Conservation (phyloP, 345 rosid genomes). For the Stellera chamaejasme region DNA sequence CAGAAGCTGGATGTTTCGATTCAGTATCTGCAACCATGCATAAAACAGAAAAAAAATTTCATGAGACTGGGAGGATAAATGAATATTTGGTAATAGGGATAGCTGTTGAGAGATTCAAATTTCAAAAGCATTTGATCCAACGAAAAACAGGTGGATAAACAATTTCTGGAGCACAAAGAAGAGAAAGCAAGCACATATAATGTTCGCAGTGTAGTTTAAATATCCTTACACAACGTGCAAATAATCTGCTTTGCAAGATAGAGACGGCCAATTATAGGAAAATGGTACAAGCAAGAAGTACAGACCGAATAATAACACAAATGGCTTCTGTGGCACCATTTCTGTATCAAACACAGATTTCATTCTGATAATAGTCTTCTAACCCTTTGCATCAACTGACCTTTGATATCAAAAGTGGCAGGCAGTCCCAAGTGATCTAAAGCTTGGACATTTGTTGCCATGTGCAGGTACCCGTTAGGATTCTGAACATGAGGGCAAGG, state of each 20-base stretch:
- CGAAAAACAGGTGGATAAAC: not conserved
- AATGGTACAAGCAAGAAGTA: too few species aligned
- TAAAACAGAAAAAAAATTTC: constrained; percentile 4
- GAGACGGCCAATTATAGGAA: not conserved
- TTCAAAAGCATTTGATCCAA: not conserved
- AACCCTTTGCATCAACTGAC: constrained; percentile 8
- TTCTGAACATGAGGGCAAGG: constrained; percentile 15
- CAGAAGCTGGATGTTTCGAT: constrained; percentile 20
- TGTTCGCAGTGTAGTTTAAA: not conserved
- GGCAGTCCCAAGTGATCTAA: constrained; percentile 6
- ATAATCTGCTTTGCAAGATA: not conserved
- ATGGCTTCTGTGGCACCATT: too few species aligned
- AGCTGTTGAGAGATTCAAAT: not conserved
- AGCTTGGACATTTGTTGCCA: constrained; percentile 13
- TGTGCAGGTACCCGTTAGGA: constrained; percentile 13
- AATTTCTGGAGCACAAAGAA: not conserved
- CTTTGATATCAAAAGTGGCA: constrained; percentile 17
- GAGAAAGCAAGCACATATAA: too few species aligned
- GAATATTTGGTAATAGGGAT: not conserved
- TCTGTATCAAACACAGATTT: too few species aligned
- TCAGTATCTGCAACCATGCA: constrained; percentile 36
- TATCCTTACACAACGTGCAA: not conserved
- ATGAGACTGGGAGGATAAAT: not conserved
- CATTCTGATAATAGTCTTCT: too few species aligned
- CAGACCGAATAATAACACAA: too few species aligned